Evolutionary conservation across 2,329 filamentous ascomycete genomes (phyloP), one percentile per base, ranked within the genome.

Genomic region (Neocucurbitaria cava): DNA sequence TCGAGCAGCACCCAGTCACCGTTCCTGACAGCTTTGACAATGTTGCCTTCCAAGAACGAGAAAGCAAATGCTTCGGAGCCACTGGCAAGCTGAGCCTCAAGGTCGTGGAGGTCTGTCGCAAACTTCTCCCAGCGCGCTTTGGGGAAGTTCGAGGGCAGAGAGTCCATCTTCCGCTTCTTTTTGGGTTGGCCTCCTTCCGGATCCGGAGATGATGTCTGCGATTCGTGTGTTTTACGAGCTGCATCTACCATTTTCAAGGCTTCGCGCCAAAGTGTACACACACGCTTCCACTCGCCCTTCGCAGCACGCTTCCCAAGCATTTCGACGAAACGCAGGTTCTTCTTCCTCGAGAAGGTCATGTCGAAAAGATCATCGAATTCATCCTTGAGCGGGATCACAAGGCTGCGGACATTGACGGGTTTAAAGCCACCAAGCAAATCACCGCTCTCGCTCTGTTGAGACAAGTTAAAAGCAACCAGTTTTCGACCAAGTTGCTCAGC

Each of bases 1-100:
- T 99, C 95, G 23, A 98, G 83, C 17, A 99, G 83, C 24, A 99
- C 90, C 95, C 95, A 99, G 74, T 97, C 92, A 7, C 95, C 95
- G 69, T 97, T 96, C 36, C 94, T 85, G 21, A 94, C 88, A n/a
- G 96, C 95, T 77, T 96, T 96, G 52, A 99, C 89, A 58, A 99
- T 90, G 67, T 96, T 96, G 58, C 95, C 94, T 76, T 99, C 95
- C 0, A 98, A 86, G 70, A 99, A 99, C 0, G 91, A 91, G 76
- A 99, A 99, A 0, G 94, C 92, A 74, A 98, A 96, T 1, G 83
- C 85, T 65, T 91, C 85, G 33, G 87, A 85, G 50, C 91, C 83
- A 67, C 88, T 86, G 49, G 88, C 82, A 51, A 96, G 79, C 78
- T 96, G 91, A 3, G 89, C 82, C 61, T 96, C 90, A 51, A 98